Evolutionary conservation across 164 flowering plant genomes (phyloP).

Genomic region (Amborella trichopoda): DNA sequence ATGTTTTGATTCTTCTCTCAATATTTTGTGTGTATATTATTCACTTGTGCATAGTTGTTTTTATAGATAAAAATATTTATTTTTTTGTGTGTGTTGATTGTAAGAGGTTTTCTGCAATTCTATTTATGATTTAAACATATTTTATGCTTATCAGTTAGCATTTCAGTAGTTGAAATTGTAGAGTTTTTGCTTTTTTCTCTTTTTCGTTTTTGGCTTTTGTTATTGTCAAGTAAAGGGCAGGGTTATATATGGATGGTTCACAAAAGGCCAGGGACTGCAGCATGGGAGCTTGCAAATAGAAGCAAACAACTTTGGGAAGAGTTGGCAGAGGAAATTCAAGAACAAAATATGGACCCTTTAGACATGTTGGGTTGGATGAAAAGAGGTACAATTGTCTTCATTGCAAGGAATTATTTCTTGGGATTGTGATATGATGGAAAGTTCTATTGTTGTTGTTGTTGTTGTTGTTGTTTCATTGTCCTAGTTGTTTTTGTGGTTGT

Average conservation of each 20-base stretch:
- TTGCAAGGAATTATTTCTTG: background rate
- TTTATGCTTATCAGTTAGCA: background rate
- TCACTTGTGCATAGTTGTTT: background rate
- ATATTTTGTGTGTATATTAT: too few species aligned
- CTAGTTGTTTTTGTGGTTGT: too few species aligned
- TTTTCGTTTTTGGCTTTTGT: background rate
- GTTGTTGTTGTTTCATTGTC: too few species aligned
- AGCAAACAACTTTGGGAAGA: conserved; percentile 63
- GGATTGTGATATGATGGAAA: too few species aligned
- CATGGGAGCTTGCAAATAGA: conserved; percentile 69
- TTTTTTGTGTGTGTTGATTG: too few species aligned
- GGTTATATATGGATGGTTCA: conserved; percentile 89
- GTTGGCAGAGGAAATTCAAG: conserved; percentile 32
- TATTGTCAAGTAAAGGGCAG: conserved; percentile 39
- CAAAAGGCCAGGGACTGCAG: conserved; percentile 57
- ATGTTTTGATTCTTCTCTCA: too few species aligned
- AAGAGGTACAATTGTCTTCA: conserved; percentile 36
- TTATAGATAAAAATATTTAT: background rate
- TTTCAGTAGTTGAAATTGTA: background rate
- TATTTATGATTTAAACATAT: too few species aligned
- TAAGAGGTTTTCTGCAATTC: too few species aligned
- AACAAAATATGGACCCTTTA: conserved; percentile 53
- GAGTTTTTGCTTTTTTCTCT: background rate
- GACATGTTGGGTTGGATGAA: conserved; percentile 70
- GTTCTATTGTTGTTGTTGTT: too few species aligned